phyloP scores from a whole-genome alignment of 768 basidiomycete genomes.

The Postia placenta region DNA sequence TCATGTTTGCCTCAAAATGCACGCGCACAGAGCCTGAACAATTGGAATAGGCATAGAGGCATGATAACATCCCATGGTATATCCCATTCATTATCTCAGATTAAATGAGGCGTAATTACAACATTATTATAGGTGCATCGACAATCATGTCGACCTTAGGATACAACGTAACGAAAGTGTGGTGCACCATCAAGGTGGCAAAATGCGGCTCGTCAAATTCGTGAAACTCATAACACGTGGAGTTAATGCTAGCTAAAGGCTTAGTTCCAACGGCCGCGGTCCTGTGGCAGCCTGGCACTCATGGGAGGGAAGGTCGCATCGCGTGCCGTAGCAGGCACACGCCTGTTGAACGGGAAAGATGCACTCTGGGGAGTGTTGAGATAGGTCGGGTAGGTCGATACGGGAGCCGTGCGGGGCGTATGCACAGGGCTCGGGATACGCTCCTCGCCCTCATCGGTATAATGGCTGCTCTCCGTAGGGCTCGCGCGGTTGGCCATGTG shows the following conservation, averaged over 20 bases:
- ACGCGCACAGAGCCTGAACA: too few relatives aligned
- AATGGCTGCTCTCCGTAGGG: conserved; percentile 3
- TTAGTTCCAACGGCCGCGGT: neutral
- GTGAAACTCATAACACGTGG: too few relatives aligned
- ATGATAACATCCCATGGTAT: too few relatives aligned
- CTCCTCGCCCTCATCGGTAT: conserved; percentile 2
- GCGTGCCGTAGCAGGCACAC: neutral
- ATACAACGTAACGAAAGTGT: neutral
- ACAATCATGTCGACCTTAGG: too few relatives aligned
- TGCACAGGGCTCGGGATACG: neutral
- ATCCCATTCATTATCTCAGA: too few relatives aligned
- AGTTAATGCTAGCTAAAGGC: too few relatives aligned
- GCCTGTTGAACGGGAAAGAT: neutral
- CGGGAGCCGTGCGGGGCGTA: neutral
- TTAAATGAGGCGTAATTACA: too few relatives aligned
- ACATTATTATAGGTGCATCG: too few relatives aligned
- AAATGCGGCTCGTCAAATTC: neutral
- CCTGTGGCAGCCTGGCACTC: neutral
- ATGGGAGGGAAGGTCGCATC: neutral
- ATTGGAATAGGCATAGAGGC: too few relatives aligned
- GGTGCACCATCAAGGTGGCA: neutral
- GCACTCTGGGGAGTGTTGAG: conserved; percentile 2
- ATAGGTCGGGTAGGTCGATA: neutral
- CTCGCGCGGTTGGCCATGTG: neutral
- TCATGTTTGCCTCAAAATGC: too few relatives aligned